Conservation (phyloP, 2,329 filamentous ascomycete species). For the Alternaria incomplexa region DNA sequence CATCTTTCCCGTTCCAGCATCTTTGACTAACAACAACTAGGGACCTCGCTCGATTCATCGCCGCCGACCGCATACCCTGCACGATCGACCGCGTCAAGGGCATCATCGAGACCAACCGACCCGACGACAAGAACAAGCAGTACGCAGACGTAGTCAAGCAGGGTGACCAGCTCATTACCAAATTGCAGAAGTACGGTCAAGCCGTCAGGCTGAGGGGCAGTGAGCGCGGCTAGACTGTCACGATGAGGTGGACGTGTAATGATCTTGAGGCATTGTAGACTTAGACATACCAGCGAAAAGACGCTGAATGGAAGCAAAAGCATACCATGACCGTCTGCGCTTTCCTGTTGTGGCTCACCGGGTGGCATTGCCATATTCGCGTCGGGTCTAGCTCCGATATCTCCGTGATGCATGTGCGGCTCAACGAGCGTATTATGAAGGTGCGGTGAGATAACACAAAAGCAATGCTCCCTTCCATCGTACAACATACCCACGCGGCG, state of each 20-base stretch:
- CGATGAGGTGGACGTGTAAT: conserved; percentile 23
- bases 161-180: conserved; percentile 96
- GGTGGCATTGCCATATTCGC: conserved; percentile 13
- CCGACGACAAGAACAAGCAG: conserved; percentile 99
- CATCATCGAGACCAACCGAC: conserved; percentile 96
- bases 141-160: conserved; percentile 98
- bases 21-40: conserved; percentile 54
- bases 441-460: conserved; percentile 19
- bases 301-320: conserved; percentile 21
- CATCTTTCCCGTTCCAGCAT: not conserved
- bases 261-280: conserved; percentile 28
- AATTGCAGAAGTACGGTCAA: conserved; percentile 98
- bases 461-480: conserved; percentile 5
- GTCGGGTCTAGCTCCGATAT: conserved; percentile 16
- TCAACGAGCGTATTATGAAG: conserved; percentile 2
- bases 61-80: conserved; percentile 90
- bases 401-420: conserved; percentile 7
- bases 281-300: conserved; percentile 25
- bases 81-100: conserved; percentile 97
- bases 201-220: conserved; percentile 92
- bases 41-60: conserved; percentile 96
- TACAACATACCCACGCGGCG: conserved; percentile 8
- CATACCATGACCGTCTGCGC: not conserved
- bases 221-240: conserved; percentile 72
- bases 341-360: conserved; percentile 2